Percentiles rank a stretch among this genome's conserved stretches.
phyloP scores from a whole-genome alignment of 2,329 filamentous ascomycete genomes.

The Microdochium nivale region DNA sequence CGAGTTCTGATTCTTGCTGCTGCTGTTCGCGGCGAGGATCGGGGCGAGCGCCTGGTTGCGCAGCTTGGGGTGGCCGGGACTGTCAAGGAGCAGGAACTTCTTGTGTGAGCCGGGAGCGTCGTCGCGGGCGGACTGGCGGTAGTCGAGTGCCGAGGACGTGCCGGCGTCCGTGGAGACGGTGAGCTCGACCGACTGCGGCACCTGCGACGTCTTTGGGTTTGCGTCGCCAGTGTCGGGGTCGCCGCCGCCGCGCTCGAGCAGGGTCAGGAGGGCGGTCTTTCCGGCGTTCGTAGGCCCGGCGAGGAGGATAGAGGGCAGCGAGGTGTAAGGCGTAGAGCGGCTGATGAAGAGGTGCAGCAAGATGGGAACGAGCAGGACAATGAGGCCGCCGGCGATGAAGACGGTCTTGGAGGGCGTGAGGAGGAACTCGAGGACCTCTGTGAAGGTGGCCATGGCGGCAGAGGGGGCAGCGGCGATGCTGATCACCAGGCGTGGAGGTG shows the following conservation, averaged over 20 bases:
- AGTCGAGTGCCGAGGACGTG: constrained; percentile 25
- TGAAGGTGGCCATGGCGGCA: constrained; percentile 27
- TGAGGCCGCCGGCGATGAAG: constrained; percentile 59
- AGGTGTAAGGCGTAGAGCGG: constrained; percentile 54
- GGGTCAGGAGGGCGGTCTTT: constrained; percentile 81
- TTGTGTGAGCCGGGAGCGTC: constrained; percentile 47
- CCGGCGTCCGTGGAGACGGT: constrained; percentile 37
- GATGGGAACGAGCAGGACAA: constrained; percentile 67
- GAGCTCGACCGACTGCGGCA: constrained; percentile 42
- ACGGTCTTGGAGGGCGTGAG: constrained; percentile 52
- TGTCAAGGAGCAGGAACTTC: constrained; percentile 75
- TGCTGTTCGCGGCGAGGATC: constrained; percentile 23
- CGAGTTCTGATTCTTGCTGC: background rate
- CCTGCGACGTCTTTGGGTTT: constrained; percentile 48
- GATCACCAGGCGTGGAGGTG: constrained; percentile 5
- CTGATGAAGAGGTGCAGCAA: constrained; percentile 71
- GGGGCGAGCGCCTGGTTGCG: constrained; percentile 57
- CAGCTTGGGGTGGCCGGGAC: constrained; percentile 91
- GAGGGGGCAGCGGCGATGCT: constrained; percentile 1
- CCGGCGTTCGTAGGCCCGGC: constrained; percentile 74
- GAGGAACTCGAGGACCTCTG: constrained; percentile 38
- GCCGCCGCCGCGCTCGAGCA: constrained; percentile 49
- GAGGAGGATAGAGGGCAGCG: constrained; percentile 69
- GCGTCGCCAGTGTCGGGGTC: constrained; percentile 32
- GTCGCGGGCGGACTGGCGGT: constrained; percentile 45